Conservation (phyloP, 1,284 basidiomycete species). For the Papiliotrema flavescens region DNA sequence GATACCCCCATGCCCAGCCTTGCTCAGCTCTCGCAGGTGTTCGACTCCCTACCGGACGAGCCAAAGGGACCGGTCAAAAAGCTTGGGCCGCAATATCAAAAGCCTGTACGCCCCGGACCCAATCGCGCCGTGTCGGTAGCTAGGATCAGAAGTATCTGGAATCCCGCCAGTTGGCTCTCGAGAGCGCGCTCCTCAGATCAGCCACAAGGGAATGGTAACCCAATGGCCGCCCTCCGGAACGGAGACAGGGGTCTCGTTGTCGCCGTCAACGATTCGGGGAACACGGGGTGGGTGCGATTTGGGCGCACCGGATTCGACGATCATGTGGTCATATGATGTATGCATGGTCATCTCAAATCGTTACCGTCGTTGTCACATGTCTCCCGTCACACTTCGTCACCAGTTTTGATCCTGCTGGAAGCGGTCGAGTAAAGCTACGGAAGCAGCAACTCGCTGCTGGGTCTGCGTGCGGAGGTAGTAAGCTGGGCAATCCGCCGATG, state of each 20-base stretch:
- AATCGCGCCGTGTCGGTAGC: neutral
- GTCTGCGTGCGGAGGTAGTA: constrained; percentile 97
- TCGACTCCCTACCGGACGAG: constrained; percentile 38
- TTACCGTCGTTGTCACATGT: neutral
- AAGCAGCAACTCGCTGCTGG: constrained; percentile 90
- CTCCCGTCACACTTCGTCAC: constrained; percentile 18
- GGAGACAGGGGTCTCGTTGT: constrained; percentile 82
- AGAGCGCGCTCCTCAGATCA: no score
- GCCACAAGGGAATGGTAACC: constrained; percentile 42
- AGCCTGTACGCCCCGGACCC: constrained; percentile 9
- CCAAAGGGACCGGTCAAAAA: constrained; percentile 32
- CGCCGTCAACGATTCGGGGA: constrained; percentile 85
- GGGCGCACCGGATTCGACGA: constrained; percentile 80
- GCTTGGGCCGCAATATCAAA: constrained; percentile 40
- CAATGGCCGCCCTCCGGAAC: constrained; percentile 70
- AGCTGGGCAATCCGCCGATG: constrained; percentile 95
- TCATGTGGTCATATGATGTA: constrained; percentile 60
- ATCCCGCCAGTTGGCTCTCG: no score
- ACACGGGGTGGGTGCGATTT: constrained; percentile 83
- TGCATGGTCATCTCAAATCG: neutral
- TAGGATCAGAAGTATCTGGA: no score
- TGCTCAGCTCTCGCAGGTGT: constrained; percentile 38
- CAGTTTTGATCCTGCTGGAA: constrained; percentile 59
- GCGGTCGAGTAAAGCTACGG: constrained; percentile 68
- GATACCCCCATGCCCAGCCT: constrained; percentile 39